A percentile compares a stretch with the other conserved stretches of the same genome.
Conservation (phyloP, 176 grass and related monocot genomes). For the Musa troglodytarum region DNA sequence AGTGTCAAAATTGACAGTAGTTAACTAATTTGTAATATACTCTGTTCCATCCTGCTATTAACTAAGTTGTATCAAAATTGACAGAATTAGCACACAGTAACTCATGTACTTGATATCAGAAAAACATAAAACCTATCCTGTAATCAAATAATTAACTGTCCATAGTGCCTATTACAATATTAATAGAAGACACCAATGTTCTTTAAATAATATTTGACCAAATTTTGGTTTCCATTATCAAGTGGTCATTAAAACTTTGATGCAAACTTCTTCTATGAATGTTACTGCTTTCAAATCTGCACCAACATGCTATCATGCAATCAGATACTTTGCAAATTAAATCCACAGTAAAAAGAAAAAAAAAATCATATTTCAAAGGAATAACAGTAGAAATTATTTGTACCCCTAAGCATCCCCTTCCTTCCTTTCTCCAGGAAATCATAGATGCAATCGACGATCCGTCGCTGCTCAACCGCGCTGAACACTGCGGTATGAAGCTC, state of each 20-base stretch:
- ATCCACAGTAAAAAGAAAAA: not conserved
- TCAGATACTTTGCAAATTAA: not conserved
- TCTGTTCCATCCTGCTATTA: no score
- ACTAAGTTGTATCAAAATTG: not conserved
- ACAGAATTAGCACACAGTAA: not conserved
- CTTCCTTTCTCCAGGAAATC: conserved; percentile 32
- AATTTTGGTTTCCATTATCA: no score
- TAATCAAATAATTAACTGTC: no score
- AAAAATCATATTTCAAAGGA: not conserved
- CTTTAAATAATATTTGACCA: no score
- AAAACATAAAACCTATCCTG: not conserved
- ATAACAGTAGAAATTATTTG: not conserved
- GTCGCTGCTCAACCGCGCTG: conserved; percentile 26
- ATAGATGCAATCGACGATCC: conserved; percentile 31
- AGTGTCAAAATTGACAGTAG: no score
- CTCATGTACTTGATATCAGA: not conserved
- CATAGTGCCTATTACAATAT: no score
- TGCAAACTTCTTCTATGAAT: no score
- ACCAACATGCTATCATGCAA: no score
- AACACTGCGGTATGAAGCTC: conserved; percentile 56
- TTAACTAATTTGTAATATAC: no score
- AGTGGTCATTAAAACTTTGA: no score
- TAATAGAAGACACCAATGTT: no score
- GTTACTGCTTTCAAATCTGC: no score
- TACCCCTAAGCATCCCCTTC: conserved; percentile 32